Conservation (phyloP, 2,329 filamentous ascomycete species). For the Trichoderma aggressivum region DNA sequence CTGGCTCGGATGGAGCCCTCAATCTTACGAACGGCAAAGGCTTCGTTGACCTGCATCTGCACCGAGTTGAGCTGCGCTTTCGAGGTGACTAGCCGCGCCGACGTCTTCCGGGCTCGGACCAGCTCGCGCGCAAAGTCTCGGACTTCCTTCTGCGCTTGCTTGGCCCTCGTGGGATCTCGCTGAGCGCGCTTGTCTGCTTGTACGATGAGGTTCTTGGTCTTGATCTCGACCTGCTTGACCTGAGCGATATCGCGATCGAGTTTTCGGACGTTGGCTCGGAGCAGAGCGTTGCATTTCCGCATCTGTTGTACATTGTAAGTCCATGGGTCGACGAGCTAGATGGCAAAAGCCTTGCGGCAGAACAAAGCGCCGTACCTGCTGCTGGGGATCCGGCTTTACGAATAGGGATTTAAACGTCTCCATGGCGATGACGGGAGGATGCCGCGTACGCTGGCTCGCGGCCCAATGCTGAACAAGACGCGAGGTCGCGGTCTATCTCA, state of each 20-base stretch:
- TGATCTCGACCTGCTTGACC: conserved; percentile 74
- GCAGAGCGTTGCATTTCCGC: conserved; percentile 89
- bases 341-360: not conserved
- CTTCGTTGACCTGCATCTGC: conserved; percentile 96
- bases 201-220: conserved; percentile 81
- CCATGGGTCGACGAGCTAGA: not conserved
- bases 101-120: conserved; percentile 74
- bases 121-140: conserved; percentile 87
- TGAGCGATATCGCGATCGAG: conserved; percentile 87
- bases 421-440: conserved; percentile 52
- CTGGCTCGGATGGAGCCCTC: conserved; percentile 84
- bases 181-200: conserved; percentile 78
- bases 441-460: not conserved
- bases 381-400: conserved; percentile 87
- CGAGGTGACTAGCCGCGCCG: conserved; percentile 71
- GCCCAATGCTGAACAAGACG: not conserved
- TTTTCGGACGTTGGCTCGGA: conserved; percentile 87
- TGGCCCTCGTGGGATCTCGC: conserved; percentile 71
- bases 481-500: not conserved
- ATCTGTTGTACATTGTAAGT: conserved; percentile 54
- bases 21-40: conserved; percentile 92
- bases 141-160: conserved; percentile 77
- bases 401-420: conserved; percentile 83
- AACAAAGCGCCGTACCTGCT: conserved; percentile 62
- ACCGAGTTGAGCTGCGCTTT: conserved; percentile 92